Base-by-base conservation (phyloP, 2,329 filamentous ascomycete genomes). In the Arthroderma sp. region DNA sequence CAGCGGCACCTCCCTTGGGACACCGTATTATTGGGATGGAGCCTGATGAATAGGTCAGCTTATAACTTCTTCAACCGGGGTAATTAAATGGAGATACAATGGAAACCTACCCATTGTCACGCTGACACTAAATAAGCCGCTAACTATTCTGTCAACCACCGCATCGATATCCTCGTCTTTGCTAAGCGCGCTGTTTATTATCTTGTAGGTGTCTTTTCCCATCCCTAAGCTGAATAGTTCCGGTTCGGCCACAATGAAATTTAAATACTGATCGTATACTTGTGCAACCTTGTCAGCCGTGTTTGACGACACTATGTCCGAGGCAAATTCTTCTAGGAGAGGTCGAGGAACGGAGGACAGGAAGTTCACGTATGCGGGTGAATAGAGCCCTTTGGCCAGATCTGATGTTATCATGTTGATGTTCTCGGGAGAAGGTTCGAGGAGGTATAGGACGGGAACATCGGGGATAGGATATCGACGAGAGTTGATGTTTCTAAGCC, bases 351-450 rank as follows among this genome's bases (percentile, higher is more conserved):
- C 81, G 11, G 89, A 95, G 37, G 86, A 94, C 44, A 96, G 78
- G 64, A 98, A 95, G 69, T 98, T 98, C 66, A 98, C 79, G 61
- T 96, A 93, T 50, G 89, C 89, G 0, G 89, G 88, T 28, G 86
- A 82, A 66, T 98, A 98, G 29, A 98, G 75, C 40, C 82, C 85
- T 51, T 82, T 85, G 50, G 88, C 78, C 9, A 98, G 77, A 60
- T 98, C 93, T 53, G 71, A 77, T 8, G 87, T 91, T 48, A 98
- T 89, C 38, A 75, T 71, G 58, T 88, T 74, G 40, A 95, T 73
- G 61, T 96, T 96, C 49, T 79, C 71, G 6, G 78, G 62, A 7
- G 78, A 94, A 10, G 91, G 91, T 58, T 98, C 89, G 56, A 98
- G 74, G n/a, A 98, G 75, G 61, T 98, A 98, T 50, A 98, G 81